phyloP scores from a whole-genome alignment of 192 early-diverging fungal genomes.

The Spizellomyces punctatus region DNA sequence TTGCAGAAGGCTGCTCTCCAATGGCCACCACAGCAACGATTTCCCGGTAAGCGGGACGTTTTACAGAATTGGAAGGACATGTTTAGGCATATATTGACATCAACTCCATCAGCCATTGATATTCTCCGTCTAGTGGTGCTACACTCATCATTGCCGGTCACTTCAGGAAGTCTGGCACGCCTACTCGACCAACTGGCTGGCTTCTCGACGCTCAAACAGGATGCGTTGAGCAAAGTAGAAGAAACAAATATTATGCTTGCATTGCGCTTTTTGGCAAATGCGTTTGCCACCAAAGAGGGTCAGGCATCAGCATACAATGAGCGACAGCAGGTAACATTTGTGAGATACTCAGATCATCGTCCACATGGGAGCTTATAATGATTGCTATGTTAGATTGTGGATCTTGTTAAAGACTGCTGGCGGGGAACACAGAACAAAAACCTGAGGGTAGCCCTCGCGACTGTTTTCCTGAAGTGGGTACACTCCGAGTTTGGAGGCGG shows the following conservation, averaged over 20 bases:
- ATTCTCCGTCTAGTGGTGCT: constrained; percentile 73
- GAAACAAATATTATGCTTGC: constrained; percentile 83
- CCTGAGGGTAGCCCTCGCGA: constrained; percentile 42
- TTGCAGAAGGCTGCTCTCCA: constrained; percentile 55
- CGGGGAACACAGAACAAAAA: constrained; percentile 39
- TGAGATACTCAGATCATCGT: not conserved
- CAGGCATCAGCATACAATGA: constrained; percentile 36
- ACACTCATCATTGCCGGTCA: constrained; percentile 38
- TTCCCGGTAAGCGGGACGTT: constrained; percentile 58
- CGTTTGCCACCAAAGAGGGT: constrained; percentile 62
- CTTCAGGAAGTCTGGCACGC: constrained; percentile 3
- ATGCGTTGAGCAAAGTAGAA: constrained; percentile 30
- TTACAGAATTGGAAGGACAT: not conserved
- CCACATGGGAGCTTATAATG: not conserved
- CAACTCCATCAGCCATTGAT: constrained; percentile 59
- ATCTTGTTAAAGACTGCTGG: constrained; percentile 24
- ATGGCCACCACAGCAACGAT: constrained; percentile 74
- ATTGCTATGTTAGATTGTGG: constrained; percentile 31
- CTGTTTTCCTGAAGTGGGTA: constrained; percentile 48
- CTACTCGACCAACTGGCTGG: constrained; percentile 24
- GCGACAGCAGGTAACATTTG: constrained; percentile 29
- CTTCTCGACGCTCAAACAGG: constrained; percentile 30
- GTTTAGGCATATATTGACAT: not conserved
- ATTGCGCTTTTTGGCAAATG: constrained; percentile 70
- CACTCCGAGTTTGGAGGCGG: too few relatives aligned